Conservation (phyloP, 768 basidiomycete species). For the Amylocystis lapponica region DNA sequence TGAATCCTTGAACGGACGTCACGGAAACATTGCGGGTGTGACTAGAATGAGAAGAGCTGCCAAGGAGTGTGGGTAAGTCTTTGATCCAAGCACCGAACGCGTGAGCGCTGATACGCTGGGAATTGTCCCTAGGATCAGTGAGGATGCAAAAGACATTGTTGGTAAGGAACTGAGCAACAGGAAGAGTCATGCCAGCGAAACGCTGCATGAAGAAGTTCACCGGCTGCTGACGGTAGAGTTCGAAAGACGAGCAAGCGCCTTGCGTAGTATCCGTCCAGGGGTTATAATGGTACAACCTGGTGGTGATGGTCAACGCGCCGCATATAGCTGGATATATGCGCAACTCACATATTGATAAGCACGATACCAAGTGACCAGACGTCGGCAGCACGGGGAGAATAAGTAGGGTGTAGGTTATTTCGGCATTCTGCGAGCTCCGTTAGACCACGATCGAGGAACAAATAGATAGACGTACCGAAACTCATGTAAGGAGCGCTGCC, state of each 20-base stretch:
- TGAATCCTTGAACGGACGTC: slow-evolving; percentile 59
- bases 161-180: slow-evolving; percentile 86
- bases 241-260: slow-evolving; percentile 77
- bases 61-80: slow-evolving; percentile 71
- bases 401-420: slow-evolving; percentile 93
- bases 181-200: slow-evolving; percentile 82
- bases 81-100: slow-evolving; percentile 87
- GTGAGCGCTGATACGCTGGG: slow-evolving; percentile 64
- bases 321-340: slow-evolving; percentile 1
- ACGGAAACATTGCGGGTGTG: slow-evolving; percentile 57
- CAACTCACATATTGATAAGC: slow-evolving; percentile 89
- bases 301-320: slow-evolving; percentile 1
- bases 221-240: slow-evolving; percentile 71
- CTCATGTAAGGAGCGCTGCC: slow-evolving; percentile 99
- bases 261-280: slow-evolving; percentile 95
- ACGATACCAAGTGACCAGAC: slow-evolving; percentile 99
- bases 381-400: slow-evolving; percentile 91
- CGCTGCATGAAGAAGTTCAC: slow-evolving; percentile 83
- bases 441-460: background rate
- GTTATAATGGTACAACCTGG: slow-evolving; percentile 93
- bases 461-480: slow-evolving; percentile 56
- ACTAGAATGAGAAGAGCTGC: slow-evolving; percentile 27
- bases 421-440: slow-evolving; percentile 70
- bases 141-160: slow-evolving; percentile 80
- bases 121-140: slow-evolving; percentile 53